Percentiles rank a stretch among this genome's conserved stretches.
Conservation (phyloP, 139 green algal genomes). For the Gonium pectorale region DNA sequence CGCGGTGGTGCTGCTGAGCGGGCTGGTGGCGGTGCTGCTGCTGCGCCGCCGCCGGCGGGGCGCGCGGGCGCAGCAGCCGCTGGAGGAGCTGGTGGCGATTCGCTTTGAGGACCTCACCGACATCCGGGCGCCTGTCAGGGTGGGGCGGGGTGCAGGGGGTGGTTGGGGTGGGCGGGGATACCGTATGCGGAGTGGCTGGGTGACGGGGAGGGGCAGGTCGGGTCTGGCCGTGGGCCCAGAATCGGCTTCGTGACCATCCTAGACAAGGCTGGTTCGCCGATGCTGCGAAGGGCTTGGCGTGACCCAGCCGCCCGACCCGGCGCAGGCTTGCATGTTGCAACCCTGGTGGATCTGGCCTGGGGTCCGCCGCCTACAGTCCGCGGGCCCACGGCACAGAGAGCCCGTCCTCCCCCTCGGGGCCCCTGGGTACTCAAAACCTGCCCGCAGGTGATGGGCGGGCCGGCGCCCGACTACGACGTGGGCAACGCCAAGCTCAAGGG, state of each 20-base stretch:
- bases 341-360: too few species aligned
- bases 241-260: too few species aligned
- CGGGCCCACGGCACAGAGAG: too few species aligned
- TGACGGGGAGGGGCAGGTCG: too few species aligned
- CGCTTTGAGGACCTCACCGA: not conserved
- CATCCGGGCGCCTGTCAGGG: slow-evolving; percentile 12
- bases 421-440: not conserved
- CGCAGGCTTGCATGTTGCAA: too few species aligned
- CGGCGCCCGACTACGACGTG: not conserved
- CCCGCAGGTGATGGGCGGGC: not conserved
- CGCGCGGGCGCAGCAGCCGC: not conserved
- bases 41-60: not conserved
- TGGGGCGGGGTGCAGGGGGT: not conserved
- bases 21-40: not conserved
- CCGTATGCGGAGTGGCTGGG: not conserved
- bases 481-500: slow-evolving; percentile 30
- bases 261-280: too few species aligned
- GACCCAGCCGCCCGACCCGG: too few species aligned
- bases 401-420: not conserved
- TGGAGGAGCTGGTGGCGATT: slow-evolving; percentile 32
- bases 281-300: too few species aligned
- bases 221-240: too few species aligned
- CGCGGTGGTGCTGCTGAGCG: not conserved
- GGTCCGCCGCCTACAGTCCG: too few species aligned
- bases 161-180: not conserved